Percentiles rank a stretch among this genome's conserved stretches.
phyloP scores from a whole-genome alignment of 306 rosid genomes.

The Pachyrhizus erosus region DNA sequence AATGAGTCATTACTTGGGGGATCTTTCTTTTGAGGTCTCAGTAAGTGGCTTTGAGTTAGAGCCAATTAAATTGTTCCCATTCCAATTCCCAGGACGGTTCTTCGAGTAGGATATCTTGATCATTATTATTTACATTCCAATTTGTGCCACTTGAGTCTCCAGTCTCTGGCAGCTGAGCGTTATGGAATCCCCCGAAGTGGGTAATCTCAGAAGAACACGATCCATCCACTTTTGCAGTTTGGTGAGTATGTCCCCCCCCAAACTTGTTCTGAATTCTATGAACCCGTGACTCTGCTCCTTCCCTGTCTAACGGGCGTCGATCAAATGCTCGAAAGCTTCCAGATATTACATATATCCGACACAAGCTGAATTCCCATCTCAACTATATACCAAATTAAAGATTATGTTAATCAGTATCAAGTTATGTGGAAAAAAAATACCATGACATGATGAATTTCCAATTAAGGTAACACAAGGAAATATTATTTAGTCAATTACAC shows the following conservation, averaged over 20 bases:
- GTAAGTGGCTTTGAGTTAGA: conserved; percentile 27
- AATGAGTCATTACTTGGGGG: neutral
- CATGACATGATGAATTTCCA: too few species aligned
- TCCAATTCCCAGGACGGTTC: conserved; percentile 70
- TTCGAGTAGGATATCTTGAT: conserved; percentile 27
- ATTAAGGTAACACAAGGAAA: too few species aligned
- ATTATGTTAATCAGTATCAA: neutral
- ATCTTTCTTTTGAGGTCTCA: neutral
- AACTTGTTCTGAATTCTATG: conserved; percentile 36
- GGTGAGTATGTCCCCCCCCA: neutral
- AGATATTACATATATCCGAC: conserved; percentile 78
- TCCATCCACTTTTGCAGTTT: conserved; percentile 22
- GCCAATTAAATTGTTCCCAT: conserved; percentile 59
- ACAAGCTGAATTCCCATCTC: conserved; percentile 84
- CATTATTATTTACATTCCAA: conserved; percentile 41
- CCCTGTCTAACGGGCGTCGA: conserved; percentile 63
- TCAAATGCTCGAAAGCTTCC: conserved; percentile 85
- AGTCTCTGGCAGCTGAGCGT: conserved; percentile 15
- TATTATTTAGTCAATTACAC: too few species aligned
- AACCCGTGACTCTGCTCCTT: neutral
- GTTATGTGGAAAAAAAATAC: too few species aligned
- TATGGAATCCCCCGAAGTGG: conserved; percentile 37
- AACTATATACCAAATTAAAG: conserved; percentile 48
- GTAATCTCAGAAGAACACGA: conserved; percentile 54
- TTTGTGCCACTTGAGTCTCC: conserved; percentile 45